Evolutionary conservation across 805 yeast species (phyloP), one percentile per base, ranked within the genome.

Genomic region (Kodamaea restingae): DNA sequence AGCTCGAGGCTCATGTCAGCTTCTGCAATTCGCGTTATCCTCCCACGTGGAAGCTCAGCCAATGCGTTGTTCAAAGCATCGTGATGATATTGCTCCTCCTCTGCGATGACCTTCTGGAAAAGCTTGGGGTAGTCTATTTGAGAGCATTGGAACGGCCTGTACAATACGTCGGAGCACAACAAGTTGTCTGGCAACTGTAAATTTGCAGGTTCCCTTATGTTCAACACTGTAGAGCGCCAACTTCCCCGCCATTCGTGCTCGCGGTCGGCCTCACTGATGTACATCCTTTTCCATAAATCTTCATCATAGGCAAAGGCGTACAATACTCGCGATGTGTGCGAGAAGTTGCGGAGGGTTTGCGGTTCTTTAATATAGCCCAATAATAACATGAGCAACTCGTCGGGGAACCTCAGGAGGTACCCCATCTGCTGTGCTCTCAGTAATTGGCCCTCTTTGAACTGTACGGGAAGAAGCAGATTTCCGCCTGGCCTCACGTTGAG

Each of bases 81-180:
- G n/a, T 31, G n/a, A 39, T 54, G 61, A 39, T 59, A 57, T 1
- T 18, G 36, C 25, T 53, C 53, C 51, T 77, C 81, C 40, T 74
- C 78, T 1, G 54, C 59, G 4, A 81, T 70, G 3, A 81, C 54
- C 27, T 68, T 68, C 18, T 61, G 55, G 48, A 84, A 76, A 3
- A 77, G 51, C 18, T 59, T 53, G 4, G 55, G 48, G 56, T 84
- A 85, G 52, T 84, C 72, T 14, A 86, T 68, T 46, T 81, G 84
- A 1, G 95, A 71, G 46, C 93, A 81, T 52, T 86, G 93, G 51
- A 75, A 88, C 2, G 96, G 96, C 36, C 93, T 70, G 56, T 81
- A 88, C 10, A 90, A 58, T n/a, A 76, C 48, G 54, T 88, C 96
- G 0, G 95, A 84, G 54, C 82, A 86, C 3, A 88, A 50, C 22